phyloP scores from a whole-genome alignment of 148 eudicot genomes.

The Polygonum maritimum region DNA sequence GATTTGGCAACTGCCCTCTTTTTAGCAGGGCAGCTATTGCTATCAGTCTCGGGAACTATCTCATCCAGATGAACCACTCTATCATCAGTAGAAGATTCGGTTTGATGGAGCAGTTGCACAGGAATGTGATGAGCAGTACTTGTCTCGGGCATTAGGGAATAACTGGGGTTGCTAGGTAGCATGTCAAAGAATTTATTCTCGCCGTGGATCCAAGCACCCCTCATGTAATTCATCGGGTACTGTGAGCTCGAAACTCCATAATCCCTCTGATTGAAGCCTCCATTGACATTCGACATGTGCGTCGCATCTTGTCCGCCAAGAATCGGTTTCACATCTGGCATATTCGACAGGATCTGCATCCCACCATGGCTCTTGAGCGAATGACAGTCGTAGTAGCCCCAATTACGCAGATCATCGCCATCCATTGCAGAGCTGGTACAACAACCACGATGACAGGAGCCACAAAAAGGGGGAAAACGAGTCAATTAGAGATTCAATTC shows the following conservation, averaged over 20 bases:
- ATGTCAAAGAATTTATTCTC: slow-evolving; percentile 23
- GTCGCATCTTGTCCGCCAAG: slow-evolving; percentile 23
- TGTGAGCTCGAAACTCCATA: slow-evolving; percentile 23
- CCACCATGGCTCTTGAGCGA: slow-evolving; percentile 18
- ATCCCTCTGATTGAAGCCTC: slow-evolving; percentile 27
- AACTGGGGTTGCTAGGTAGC: slow-evolving; percentile 24
- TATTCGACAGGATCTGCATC: slow-evolving; percentile 27
- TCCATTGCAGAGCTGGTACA: slow-evolving; percentile 24
- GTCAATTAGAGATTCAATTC: slow-evolving; percentile 12
- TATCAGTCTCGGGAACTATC: slow-evolving; percentile 14
- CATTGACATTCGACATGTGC: slow-evolving; percentile 20
- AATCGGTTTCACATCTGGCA: slow-evolving; percentile 27
- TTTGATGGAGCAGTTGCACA: slow-evolving; percentile 34
- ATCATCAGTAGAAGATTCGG: slow-evolving; percentile 31
- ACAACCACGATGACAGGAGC: neutral
- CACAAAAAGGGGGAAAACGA: neutral
- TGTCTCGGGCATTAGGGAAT: slow-evolving; percentile 22
- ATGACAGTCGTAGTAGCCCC: slow-evolving; percentile 33
- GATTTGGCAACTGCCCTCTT: slow-evolving; percentile 33
- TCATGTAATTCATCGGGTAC: slow-evolving; percentile 21
- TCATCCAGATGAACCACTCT: slow-evolving; percentile 30
- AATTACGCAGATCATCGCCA: slow-evolving; percentile 31
- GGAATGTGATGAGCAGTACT: slow-evolving; percentile 22
- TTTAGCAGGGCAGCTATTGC: slow-evolving; percentile 18
- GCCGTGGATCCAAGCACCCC: slow-evolving; percentile 31